Evolutionary conservation across 2,329 filamentous ascomycete genomes (phyloP), one percentile per base, ranked within the genome.

Genomic region (Trichoderma endophyticum): DNA sequence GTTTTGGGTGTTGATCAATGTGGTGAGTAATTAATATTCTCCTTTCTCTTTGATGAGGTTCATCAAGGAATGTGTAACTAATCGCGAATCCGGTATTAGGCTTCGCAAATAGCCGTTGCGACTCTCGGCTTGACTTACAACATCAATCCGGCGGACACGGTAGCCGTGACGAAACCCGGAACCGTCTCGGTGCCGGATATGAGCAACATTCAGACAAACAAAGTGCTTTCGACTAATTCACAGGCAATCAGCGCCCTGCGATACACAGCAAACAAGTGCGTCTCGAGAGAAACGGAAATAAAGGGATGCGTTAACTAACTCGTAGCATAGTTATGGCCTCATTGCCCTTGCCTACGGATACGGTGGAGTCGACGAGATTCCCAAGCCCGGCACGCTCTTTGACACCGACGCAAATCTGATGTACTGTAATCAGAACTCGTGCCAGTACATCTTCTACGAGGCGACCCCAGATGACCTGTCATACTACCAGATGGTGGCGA

Each of bases 41-140:
- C 1, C 4, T 21, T 57, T 18, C 14, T 21, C 12, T 1, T 28
- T 11, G 0, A 28, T n/a, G 26, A 70, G 1, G 6, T 14, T 12
- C n/a, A 21, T 51, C 21, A 21, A 21, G 21, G 21, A 21, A 21
- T 21, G 21, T 21, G 21, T 21, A 3, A 26, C 39, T 70, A 5
- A 70, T 1, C 6, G 4, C 15, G 21, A 15, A 9, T n/a, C 6
- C 14, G 11, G 3, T 1, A n/a, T 14, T 34, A 84, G 83, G 78
- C 77, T 21, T 80, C 83, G 3, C 84, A 86, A 78, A 77, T 83
- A 43, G 83, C 80, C 3, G 77, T 86, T 8, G 84, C 84, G 0
- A 80, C 81, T 36, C 75, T 86, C 0, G 82, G 81, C 24, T 76
- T 86, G 2, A 82, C 81, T 1, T 86, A 84, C 71, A 79, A 82